phyloP scores from a whole-genome alignment of 164 flowering plant genomes.

The Stephania yunnanensis region DNA sequence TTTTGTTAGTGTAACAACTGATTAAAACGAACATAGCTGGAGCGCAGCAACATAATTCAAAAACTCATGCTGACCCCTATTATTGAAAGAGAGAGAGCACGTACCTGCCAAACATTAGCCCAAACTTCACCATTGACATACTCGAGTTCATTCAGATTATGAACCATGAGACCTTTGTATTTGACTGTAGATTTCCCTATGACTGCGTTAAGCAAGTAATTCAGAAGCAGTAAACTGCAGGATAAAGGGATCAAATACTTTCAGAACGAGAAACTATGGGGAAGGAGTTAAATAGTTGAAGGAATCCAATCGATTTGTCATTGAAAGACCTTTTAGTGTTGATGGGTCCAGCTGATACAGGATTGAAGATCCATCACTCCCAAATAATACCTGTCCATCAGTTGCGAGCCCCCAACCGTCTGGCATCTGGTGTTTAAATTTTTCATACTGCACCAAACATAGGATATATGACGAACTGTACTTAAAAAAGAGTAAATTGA shows the following conservation, averaged over 20 bases:
- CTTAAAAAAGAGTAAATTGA: neutral
- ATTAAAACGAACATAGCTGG: neutral
- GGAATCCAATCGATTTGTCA: neutral
- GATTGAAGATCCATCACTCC: slow-evolving; percentile 94
- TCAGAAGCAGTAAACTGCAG: slow-evolving; percentile 11
- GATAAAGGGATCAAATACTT: neutral
- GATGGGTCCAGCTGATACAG: slow-evolving; percentile 68
- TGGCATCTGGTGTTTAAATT: slow-evolving; percentile 68
- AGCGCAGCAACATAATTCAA: neutral
- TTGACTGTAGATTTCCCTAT: slow-evolving; percentile 35
- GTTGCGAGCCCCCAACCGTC: slow-evolving; percentile 99
- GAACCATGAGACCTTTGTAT: slow-evolving; percentile 65
- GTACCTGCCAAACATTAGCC: slow-evolving; percentile 91
- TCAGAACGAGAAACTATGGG: neutral
- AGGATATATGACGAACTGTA: neutral
- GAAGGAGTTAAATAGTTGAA: neutral
- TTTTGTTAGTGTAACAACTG: neutral
- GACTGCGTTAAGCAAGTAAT: slow-evolving; percentile 38
- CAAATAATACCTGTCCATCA: slow-evolving; percentile 84
- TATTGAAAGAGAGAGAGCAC: neutral
- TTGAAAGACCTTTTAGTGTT: slow-evolving; percentile 60
- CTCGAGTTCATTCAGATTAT: slow-evolving; percentile 84
- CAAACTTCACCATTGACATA: slow-evolving; percentile 83
- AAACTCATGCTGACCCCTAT: neutral
- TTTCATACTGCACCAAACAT: slow-evolving; percentile 41